These are phyloP conservation scores for Arthroderma uncinatum DNA, from an alignment of 2,329 filamentous ascomycete species.

Conservation along the genomic window DNA sequence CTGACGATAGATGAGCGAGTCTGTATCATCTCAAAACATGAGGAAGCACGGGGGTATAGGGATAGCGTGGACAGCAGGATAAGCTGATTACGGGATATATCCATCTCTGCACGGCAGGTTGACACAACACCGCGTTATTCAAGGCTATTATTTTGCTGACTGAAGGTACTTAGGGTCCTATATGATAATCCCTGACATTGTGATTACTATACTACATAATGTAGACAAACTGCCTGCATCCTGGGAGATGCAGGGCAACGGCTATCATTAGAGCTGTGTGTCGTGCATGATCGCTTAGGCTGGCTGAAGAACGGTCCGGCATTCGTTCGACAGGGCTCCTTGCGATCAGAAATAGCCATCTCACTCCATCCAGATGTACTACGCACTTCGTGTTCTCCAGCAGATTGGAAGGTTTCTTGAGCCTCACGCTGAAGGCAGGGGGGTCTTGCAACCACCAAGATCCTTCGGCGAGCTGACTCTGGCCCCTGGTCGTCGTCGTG, in stretches of 20 bases:
- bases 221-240: not conserved
- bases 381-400: not conserved
- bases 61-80: not conserved
- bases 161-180: not conserved
- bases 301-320: not conserved
- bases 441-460: not conserved
- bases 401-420: conserved; percentile 6
- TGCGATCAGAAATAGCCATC: not conserved
- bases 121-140: not conserved
- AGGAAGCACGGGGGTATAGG: no score
- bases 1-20: not conserved
- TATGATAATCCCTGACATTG: not conserved
- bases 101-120: not conserved
- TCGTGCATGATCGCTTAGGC: conserved; percentile 4
- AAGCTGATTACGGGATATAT: not conserved
- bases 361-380: not conserved
- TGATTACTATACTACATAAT: not conserved
- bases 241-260: conserved; percentile 1
- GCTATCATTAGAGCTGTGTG: not conserved
- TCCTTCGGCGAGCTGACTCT: conserved; percentile 1
- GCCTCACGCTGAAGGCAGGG: conserved; percentile 3
- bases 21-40: no score
- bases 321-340: not conserved
- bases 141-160: not conserved
- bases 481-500: not conserved